Evolutionary conservation across 352 stramenopile genomes (phyloP).

Genomic region (Phytophthora pistaciae): DNA sequence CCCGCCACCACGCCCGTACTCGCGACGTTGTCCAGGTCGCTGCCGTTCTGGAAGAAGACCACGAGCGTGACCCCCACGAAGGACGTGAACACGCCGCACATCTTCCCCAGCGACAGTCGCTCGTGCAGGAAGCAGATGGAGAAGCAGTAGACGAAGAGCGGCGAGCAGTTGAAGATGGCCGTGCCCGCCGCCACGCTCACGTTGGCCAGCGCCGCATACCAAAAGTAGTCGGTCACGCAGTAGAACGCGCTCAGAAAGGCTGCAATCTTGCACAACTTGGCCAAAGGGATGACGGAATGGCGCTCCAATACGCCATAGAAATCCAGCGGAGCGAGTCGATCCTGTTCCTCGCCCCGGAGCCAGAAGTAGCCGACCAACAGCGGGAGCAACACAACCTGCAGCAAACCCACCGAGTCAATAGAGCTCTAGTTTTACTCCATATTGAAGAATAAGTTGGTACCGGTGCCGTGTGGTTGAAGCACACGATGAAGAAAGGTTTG

Average conservation of each 20-base stretch:
- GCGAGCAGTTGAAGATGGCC: slow-evolving; percentile 68
- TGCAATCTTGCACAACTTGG: slow-evolving; percentile 34
- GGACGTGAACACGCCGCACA: slow-evolving; percentile 54
- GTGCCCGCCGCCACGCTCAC: slow-evolving; percentile 60
- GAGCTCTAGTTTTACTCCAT: neutral
- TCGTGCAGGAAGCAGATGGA: slow-evolving; percentile 68
- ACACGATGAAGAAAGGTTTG: slow-evolving; percentile 72
- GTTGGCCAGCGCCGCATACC: slow-evolving; percentile 60
- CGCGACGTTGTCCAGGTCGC: slow-evolving; percentile 32
- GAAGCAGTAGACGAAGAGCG: slow-evolving; percentile 74
- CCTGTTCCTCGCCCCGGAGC: slow-evolving; percentile 22
- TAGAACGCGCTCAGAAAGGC: slow-evolving; percentile 55
- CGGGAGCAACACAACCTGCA: slow-evolving; percentile 49
- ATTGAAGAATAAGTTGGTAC: slow-evolving; percentile 11
- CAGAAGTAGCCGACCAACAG: slow-evolving; percentile 45
- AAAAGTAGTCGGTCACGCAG: slow-evolving; percentile 67
- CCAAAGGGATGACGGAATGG: slow-evolving; percentile 46
- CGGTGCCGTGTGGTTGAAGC: slow-evolving; percentile 59
- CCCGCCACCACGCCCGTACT: slow-evolving; percentile 46
- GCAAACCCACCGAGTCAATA: neutral
- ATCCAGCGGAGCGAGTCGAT: slow-evolving; percentile 19
- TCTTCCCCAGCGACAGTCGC: slow-evolving; percentile 44
- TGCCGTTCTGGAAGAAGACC: slow-evolving; percentile 52
- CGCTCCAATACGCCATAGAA: slow-evolving; percentile 32
- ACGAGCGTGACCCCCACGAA: slow-evolving; percentile 58